These are phyloP conservation scores for Candida morakotiae DNA, from an alignment of 805 yeast species.

Conservation along the genomic window DNA sequence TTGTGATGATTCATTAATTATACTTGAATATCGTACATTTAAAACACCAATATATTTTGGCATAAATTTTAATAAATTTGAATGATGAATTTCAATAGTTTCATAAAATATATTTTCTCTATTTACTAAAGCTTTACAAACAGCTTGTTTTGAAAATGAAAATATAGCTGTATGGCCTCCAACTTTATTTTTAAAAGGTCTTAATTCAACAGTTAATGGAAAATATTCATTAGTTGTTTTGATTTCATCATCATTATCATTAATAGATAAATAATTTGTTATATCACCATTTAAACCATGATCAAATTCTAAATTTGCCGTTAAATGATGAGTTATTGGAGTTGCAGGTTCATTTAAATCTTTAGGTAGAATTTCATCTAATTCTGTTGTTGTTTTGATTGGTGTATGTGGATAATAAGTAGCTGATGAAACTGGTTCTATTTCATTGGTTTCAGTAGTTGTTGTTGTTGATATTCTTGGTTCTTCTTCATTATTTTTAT, in stretches of 20 bases:
- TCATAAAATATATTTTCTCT: conserved; percentile 93
- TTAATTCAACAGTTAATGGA: conserved; percentile 80
- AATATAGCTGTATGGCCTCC: conserved; percentile 99
- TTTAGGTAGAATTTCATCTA: neutral
- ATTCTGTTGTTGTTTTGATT: conserved; percentile 4
- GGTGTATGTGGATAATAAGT: conserved; percentile 68
- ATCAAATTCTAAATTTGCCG: conserved; percentile 49
- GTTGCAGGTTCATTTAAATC: conserved; percentile 6
- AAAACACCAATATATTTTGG: conserved; percentile 93
- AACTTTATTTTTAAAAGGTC: conserved; percentile 89
- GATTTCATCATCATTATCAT: conserved; percentile 7
- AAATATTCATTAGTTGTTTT: conserved; percentile 24
- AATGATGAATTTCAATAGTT: conserved; percentile 72
- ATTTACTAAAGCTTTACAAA: conserved; percentile 87
- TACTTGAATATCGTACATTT: conserved; percentile 76
- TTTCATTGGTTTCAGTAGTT: conserved; percentile 5
- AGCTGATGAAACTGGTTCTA: conserved; percentile 67
- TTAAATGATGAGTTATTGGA: conserved; percentile 34
- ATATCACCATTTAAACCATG: conserved; percentile 25
- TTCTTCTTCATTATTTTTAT: conserved; percentile 11
- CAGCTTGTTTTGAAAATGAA: conserved; percentile 85
- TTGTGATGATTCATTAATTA: conserved; percentile 23
- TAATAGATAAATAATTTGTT: conserved; percentile 16
- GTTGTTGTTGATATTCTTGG: conserved; percentile 1
- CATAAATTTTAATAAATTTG: conserved; percentile 77